Evolutionary conservation across 805 yeast genomes (phyloP).

Genomic region (Allodekkera sacchari): DNA sequence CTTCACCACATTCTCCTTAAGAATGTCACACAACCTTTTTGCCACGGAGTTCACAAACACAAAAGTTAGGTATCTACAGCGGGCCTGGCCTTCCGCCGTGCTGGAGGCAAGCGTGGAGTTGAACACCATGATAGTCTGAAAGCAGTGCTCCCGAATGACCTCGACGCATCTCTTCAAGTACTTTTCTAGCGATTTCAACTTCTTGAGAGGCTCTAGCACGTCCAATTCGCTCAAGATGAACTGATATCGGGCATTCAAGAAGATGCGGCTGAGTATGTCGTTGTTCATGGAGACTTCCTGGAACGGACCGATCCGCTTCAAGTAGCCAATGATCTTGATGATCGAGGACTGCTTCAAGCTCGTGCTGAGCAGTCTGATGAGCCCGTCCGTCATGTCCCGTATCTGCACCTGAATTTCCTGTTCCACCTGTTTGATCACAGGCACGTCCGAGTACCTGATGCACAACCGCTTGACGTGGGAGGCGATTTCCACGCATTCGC

Average conservation of each 20-base stretch:
- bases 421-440: conserved; percentile 42
- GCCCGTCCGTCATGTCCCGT: conserved; percentile 53
- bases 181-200: conserved; percentile 43
- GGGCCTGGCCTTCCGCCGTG: conserved; percentile 10
- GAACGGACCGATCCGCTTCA: conserved; percentile 58
- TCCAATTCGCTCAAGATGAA: conserved; percentile 58
- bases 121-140: conserved; percentile 61
- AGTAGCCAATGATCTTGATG: conserved; percentile 68
- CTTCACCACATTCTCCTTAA: conserved; percentile 23
- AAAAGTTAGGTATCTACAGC: conserved; percentile 24
- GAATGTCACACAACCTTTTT: conserved; percentile 23
- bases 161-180: conserved; percentile 76
- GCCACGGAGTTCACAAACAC: conserved; percentile 30
- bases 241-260: conserved; percentile 57
- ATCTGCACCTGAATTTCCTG: conserved; percentile 47
- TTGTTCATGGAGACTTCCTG: conserved; percentile 14
- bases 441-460: conserved; percentile 58
- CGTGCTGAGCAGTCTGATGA: conserved; percentile 62
- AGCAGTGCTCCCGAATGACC: conserved; percentile 74
- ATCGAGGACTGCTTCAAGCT: conserved; percentile 73
- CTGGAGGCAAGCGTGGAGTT: conserved; percentile 44
- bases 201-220: conserved; percentile 46
- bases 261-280: conserved; percentile 43
- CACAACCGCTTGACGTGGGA: conserved; percentile 61
- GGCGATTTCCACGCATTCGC: conserved; percentile 81